Evolutionary conservation across 345 rosid genomes (phyloP), one percentile per base, ranked within the genome.

Genomic region (Acer negundo): DNA sequence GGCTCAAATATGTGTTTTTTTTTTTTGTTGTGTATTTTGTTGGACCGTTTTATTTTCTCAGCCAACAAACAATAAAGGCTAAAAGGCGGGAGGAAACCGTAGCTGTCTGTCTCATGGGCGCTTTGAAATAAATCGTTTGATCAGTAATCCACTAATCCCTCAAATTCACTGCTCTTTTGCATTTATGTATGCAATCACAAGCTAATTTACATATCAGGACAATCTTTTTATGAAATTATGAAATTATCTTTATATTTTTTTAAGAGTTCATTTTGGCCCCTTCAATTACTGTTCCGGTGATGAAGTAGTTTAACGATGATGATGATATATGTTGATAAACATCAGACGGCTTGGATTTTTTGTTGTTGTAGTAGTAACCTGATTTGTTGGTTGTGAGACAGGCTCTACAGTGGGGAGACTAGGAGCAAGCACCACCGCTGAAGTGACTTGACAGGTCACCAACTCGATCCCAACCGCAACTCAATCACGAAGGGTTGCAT

Each of bases 401-500:
- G 99, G 99, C 88, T 95, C 46, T 95, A 95, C 93, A 93, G 98
- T 51, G 93, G 90, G 51, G 97, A 92, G 70, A 89, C 96, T 0
- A 89, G 90, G 87, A 95, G 92, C 90, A 86, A 91, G 89, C 97
- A 87, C 58, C 94, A 85, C 49, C 89, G 80, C 56, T 80, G 81
- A 84, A n/a, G 80, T 67, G 75, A 55, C 68, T 31, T 22, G 58
- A 59, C 16, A 17, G 67, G n/a, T 67, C 8, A 72, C 69, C 62
- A 38, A 56, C 6, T 31, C 19, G 1, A 22, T 9, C 12, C 12
- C 13, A 10, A 46, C 3, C 0, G 13, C 22, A 23, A 12, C 58
- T 12, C 35, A 3, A 0, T 13, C 19, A 56, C 20, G 9, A 26
- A 59, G 51, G 47, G 35, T 67, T 83, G 81, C 71, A 68, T 84